These are phyloP conservation scores for Cercospora zeina DNA, from an alignment of 2,329 filamentous ascomycete genomes.

Conservation along the genomic window DNA sequence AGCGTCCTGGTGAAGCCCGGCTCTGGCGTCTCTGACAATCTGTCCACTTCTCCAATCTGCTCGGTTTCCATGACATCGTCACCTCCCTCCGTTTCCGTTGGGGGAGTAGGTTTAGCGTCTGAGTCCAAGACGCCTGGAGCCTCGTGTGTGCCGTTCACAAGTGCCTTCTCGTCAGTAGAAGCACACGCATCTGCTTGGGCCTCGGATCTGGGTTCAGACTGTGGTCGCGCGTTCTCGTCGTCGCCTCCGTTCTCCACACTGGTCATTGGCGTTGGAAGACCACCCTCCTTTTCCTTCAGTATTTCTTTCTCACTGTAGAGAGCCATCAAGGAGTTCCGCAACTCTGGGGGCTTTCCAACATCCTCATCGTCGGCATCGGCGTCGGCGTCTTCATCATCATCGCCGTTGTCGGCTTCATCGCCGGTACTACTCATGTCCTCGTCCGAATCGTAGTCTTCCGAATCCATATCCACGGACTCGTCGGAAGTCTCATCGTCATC, in stretches of 20 bases:
- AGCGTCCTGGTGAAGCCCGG: constrained; percentile 27
- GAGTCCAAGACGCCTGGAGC: background rate
- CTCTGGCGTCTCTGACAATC: constrained; percentile 35
- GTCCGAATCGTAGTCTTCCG: constrained; percentile 39
- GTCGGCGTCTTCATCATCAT: constrained; percentile 35
- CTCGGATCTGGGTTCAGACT: constrained; percentile 27
- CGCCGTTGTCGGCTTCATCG: constrained; percentile 40
- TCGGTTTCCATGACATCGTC: constrained; percentile 33
- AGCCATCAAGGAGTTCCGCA: constrained; percentile 30
- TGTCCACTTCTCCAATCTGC: constrained; percentile 14
- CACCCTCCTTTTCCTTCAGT: constrained; percentile 34
- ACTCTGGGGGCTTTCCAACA: constrained; percentile 25
- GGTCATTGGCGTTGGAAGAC: constrained; percentile 37
- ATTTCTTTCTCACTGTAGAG: constrained; percentile 36
- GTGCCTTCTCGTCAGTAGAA: background rate
- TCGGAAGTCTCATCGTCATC: constrained; percentile 43
- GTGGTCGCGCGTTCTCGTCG: constrained; percentile 27
- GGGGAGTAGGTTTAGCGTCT: background rate
- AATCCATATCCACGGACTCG: constrained; percentile 44
- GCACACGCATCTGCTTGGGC: constrained; percentile 24
- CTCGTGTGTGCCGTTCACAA: background rate
- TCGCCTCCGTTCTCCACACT: constrained; percentile 37
- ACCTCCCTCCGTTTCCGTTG: background rate
- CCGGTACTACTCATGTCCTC: constrained; percentile 42
- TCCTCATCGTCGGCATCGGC: constrained; percentile 33